Base-by-base conservation (phyloP, 1,284 basidiomycete genomes). In the Leccinum fallax region DNA sequence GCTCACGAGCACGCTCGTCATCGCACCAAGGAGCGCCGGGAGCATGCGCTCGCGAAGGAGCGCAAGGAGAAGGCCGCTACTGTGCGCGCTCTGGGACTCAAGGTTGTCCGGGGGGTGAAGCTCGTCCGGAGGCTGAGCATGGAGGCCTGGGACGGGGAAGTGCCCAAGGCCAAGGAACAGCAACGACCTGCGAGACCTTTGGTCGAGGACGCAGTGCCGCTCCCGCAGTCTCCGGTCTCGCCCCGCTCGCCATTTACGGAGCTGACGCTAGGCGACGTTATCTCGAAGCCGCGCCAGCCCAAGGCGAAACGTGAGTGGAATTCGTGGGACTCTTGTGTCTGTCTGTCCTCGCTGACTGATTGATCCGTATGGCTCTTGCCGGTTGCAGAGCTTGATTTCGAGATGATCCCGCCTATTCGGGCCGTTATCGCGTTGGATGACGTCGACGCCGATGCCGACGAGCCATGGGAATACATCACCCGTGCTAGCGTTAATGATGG, bases 391-490 rank as follows among this genome's bases (percentile, higher is more conserved):
- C 57, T 71, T 24, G 81, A 82, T 64, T 82, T 81, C 61, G 81
- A 83, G 65, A 63, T 83, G 58, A 65, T 82, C 1, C 76, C 81
- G 16, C 74, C 70, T 28, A 71, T 81, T 55, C 79, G 73, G 53
- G 66, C 75, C 24, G 81, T 82, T 61, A 79, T 82, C 61, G 81
- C 71, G 49, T 72, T 83, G 55, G 81, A 82, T 56, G 81, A 82
- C 34, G 60, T 63, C 5, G 67, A 71, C 46, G 60, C 63, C 3
- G 67, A 71, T 49, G 64, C 69, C 7, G 78, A 82, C 58, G 81
- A 82, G 55, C 72, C 79, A 21, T 82, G 81, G 81, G 81, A 82
- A 62, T 77, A 79, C 65, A 64, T 82, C 55, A 75, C 76, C 53
- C 73, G 74, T 28, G 75, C 76, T 30, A 73, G 73, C 53, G 5